A percentile compares a stretch with the other conserved stretches of the same genome.
These are phyloP conservation scores for Phlyctochytrium planicorne DNA, from an alignment of 192 early-diverging fungal genomes.

Conservation along the genomic window DNA sequence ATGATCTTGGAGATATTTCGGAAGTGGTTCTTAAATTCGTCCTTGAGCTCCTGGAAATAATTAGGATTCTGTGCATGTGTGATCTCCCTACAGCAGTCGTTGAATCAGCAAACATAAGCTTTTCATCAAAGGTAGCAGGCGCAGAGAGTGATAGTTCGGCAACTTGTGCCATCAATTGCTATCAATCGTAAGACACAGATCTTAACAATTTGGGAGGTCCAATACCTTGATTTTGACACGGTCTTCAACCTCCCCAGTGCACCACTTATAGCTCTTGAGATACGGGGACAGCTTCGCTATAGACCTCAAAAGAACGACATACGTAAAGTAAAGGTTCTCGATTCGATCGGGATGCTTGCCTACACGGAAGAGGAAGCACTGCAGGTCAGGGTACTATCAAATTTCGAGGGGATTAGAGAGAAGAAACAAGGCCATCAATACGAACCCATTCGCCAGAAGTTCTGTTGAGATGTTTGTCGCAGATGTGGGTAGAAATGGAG, in stretches of 20 bases:
- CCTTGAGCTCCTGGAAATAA: constrained; percentile 62
- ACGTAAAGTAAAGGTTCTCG: constrained; percentile 95
- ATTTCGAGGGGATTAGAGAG: not conserved
- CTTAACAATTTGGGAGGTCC: not conserved
- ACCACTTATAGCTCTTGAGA: constrained; percentile 72
- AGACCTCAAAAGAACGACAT: constrained; percentile 81
- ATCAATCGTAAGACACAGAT: constrained; percentile 3
- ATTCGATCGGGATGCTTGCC: constrained; percentile 87
- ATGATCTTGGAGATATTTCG: constrained; percentile 96
- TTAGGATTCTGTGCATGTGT: not conserved
- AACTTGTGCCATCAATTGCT: constrained; percentile 61
- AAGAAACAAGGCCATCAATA: not conserved
- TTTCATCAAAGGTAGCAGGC: constrained; percentile 89
- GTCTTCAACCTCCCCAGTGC: constrained; percentile 52
- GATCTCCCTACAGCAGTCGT: constrained; percentile 32
- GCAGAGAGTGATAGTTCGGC: constrained; percentile 58
- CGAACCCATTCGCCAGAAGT: constrained; percentile 85
- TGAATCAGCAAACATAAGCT: constrained; percentile 72
- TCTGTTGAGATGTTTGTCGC: constrained; percentile 87
- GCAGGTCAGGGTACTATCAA: constrained; percentile 67
- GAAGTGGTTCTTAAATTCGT: constrained; percentile 89
- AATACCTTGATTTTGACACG: constrained; percentile 23
- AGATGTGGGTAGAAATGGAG: constrained; percentile 97
- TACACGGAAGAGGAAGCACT: constrained; percentile 88
- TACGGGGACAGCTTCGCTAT: constrained; percentile 80